These are phyloP conservation scores for Phytophthora sojae DNA, from an alignment of 352 stramenopile species.

Conservation along the genomic window DNA sequence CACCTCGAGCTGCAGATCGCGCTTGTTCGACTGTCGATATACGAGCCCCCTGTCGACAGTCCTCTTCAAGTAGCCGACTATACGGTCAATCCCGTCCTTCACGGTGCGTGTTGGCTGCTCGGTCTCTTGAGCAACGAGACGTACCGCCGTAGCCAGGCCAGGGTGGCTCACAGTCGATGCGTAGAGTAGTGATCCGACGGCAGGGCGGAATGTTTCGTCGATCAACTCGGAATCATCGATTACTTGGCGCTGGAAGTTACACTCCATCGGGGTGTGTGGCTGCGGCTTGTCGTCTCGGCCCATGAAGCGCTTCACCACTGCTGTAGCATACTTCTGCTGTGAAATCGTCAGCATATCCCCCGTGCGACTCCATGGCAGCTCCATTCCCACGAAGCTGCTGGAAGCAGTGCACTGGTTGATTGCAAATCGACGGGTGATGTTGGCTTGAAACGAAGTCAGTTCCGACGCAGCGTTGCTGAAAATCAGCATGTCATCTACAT, in stretches of 20 bases:
- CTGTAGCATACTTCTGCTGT: slow-evolving; percentile 8
- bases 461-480: slow-evolving; percentile 5
- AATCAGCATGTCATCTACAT: too few species aligned
- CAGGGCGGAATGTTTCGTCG: neutral
- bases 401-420: slow-evolving; percentile 6
- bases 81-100: neutral
- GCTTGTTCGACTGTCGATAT: neutral
- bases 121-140: slow-evolving; percentile 18
- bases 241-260: neutral
- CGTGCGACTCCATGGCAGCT: neutral
- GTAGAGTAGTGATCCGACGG: slow-evolving; percentile 16
- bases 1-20: neutral
- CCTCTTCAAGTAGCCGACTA: slow-evolving; percentile 14
- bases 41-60: neutral
- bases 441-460: neutral
- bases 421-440: neutral
- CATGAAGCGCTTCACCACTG: neutral
- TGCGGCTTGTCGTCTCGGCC: neutral
- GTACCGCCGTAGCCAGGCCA: slow-evolving; percentile 9
- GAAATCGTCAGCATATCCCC: slow-evolving; percentile 1
- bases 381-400: slow-evolving; percentile 11
- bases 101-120: slow-evolving; percentile 16
- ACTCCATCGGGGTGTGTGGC: slow-evolving; percentile 5
- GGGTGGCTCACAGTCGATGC: slow-evolving; percentile 1
- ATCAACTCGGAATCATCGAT: neutral